Base-by-base conservation (phyloP, 2,329 filamentous ascomycete genomes). In the Clonostachys sp. region DNA sequence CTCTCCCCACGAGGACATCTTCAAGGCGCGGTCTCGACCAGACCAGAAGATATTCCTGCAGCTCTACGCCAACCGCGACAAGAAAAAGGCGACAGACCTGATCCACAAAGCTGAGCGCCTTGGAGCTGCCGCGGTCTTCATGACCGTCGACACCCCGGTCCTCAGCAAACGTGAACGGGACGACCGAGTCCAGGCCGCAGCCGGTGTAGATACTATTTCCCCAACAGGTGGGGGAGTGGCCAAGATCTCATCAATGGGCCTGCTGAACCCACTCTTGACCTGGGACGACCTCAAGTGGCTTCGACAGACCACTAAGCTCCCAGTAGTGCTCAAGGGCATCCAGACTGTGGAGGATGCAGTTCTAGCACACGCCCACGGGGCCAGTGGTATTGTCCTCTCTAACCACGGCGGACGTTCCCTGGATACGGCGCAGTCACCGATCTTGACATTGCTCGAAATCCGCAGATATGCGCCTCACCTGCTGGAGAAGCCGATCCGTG, bases 261-360 rank as follows among this genome's bases (percentile, higher is more conserved):
- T 84, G 54, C 80, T 83, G 57, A 57, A 78, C 5, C 71, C 74
- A 16, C 66, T 83, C 89, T 81, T 89, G 84, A 84, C 73, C 78
- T 30, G 50, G 45, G 45, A 56, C 49, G n/a, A 30, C 24, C 70
- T 50, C 84, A 53, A 6, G 50, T 48, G 57, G 57, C 56, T 70
- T 44, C 58, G 55, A 42, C 54, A 58, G 34, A 54, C 55, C 20
- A 67, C 65, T 16, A 55, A 52, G 33, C 62, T 69, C 9, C 65
- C 64, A 9, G 58, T 69, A 46, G 62, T 68, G 35, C 58, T 66
- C 17, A 68, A 69, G 56, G 66, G 65, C 1, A 64, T 69, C 30
- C 57, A 61, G n/a, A 68, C 61, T 8, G 61, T 62, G 3, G 66
- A 68, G 9, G 66, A 70, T 47, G 68, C 65, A 3, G 52, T 61